Base-by-base conservation (phyloP, 1,139 yeast genomes). In the Pichia sp. region DNA sequence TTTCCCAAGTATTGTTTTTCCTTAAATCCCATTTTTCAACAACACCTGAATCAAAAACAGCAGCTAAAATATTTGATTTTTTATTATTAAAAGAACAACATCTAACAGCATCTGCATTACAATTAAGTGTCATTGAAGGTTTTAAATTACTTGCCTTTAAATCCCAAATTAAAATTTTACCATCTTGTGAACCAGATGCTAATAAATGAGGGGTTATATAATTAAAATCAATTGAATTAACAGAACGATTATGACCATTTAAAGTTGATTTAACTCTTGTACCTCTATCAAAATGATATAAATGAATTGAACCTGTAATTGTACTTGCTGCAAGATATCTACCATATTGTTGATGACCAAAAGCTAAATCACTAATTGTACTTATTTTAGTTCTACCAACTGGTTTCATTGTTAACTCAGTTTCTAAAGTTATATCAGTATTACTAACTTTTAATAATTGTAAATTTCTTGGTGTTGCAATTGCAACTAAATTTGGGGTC, bases 131-230 rank as follows among this genome's bases (percentile, higher is more conserved):
- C 42, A 71, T 50, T 30, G 68, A 68, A 0, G 87, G 80, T 48
- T 69, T 70, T 5, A 64, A 58, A 29, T 63, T 58, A 37, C 75
- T 69, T 29, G 77, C 66, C 39, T 96, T 73, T 47, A 89, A 62
- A 62, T 92, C 97, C 97, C 97, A 92, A 20, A 89, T 64, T 53
- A 87, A 82, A 46, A 90, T 80, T 22, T 82, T 71, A 2, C 97
- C 97, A 64, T 92, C 98, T 59, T 87, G 96, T 0, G 95, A 84
- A 0, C 96, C 98, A 1, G 96, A 83, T 2, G 87, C 64, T 16
- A 92, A 63, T 39, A 77, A 69, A 54, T 75, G 73, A 1, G 83
- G 76, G 39, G 75, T 74, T 4, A 73, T 71, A 33, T 74, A 74
- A 48, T 71, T 73, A 60, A 87, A 89, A 48, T 85, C 87, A 28